Evolutionary conservation across 75 land plant species (phyloP).

Genomic region (Picea sitchensis): DNA sequence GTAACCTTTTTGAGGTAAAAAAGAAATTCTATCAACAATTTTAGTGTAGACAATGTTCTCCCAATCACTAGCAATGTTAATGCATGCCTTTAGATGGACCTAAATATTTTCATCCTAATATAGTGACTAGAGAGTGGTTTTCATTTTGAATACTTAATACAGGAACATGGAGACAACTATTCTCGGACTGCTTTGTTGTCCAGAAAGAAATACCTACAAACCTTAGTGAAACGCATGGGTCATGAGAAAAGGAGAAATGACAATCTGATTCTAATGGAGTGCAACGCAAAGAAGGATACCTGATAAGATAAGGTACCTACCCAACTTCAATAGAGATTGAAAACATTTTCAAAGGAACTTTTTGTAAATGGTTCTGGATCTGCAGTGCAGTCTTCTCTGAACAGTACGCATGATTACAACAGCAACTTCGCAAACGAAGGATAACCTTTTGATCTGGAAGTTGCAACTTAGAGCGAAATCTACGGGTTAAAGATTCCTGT

Average conservation of each 20-base stretch:
- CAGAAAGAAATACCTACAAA: background rate
- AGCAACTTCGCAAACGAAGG: slow-evolving; percentile 45
- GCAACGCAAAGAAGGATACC: background rate
- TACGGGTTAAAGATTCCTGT: slow-evolving; percentile 77
- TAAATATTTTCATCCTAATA: too few species aligned
- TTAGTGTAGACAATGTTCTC: too few species aligned
- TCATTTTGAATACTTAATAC: background rate
- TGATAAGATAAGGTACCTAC: slow-evolving; percentile 1
- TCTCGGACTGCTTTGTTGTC: background rate
- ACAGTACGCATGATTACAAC: slow-evolving; percentile 53
- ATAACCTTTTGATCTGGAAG: slow-evolving; percentile 52
- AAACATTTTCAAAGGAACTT: slow-evolving; percentile 33
- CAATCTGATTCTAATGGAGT: background rate
- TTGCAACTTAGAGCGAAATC: slow-evolving; percentile 45
- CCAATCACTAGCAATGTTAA: too few species aligned
- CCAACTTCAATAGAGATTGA: slow-evolving; percentile 1
- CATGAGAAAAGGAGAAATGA: background rate
- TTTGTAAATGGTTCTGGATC: slow-evolving; percentile 47
- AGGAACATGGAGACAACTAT: background rate
- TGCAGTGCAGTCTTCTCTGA: slow-evolving; percentile 48
- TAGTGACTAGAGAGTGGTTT: too few species aligned
- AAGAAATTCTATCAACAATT: too few species aligned
- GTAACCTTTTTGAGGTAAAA: too few species aligned
- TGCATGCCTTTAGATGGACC: too few species aligned
- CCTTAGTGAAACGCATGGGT: background rate